phyloP scores from a whole-genome alignment of 805 yeast genomes.

The Metschnikowia continentalis region DNA sequence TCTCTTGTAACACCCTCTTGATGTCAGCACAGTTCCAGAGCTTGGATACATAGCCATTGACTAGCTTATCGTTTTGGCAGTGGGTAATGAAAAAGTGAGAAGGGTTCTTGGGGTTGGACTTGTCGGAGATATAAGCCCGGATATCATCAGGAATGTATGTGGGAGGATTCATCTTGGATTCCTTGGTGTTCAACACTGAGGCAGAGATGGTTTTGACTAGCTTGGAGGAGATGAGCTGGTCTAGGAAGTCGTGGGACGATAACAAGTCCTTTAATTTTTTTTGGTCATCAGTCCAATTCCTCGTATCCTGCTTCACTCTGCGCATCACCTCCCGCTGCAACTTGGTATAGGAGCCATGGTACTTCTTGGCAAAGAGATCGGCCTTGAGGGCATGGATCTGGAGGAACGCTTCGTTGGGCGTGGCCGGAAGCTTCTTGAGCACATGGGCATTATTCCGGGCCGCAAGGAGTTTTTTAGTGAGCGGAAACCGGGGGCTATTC shows the following conservation, averaged over 20 bases:
- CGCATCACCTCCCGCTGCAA: conserved; percentile 36
- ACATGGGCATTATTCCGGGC: conserved; percentile 44
- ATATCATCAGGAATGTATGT: conserved; percentile 29
- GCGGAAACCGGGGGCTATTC: conserved; percentile 43
- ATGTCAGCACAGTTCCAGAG: conserved; percentile 43
- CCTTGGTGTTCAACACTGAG: conserved; percentile 28
- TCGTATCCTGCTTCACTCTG: conserved; percentile 14
- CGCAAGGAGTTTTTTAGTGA: conserved; percentile 43
- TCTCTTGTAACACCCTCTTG: conserved; percentile 31
- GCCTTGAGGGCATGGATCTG: conserved; percentile 44
- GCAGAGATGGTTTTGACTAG: conserved; percentile 26
- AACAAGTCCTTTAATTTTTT: conserved; percentile 21
- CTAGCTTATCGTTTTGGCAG: conserved; percentile 35
- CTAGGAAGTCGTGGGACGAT: conserved; percentile 16
- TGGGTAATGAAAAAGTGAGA: conserved; percentile 40
- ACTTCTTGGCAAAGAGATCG: conserved; percentile 46
- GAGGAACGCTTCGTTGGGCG: conserved; percentile 39
- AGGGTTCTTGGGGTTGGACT: conserved; percentile 38
- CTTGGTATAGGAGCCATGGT: conserved; percentile 42
- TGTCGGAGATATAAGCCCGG: conserved; percentile 23
- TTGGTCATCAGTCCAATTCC: conserved; percentile 12
- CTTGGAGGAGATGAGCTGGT: conserved; percentile 29
- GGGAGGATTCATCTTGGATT: conserved; percentile 32
- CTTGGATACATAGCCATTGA: conserved; percentile 46
- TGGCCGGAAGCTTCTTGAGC: conserved; percentile 37